Evolutionary conservation across 495 filamentous ascomycete species (phyloP), one percentile per base, ranked within the genome.

Genomic region (Neurospora sp.): DNA sequence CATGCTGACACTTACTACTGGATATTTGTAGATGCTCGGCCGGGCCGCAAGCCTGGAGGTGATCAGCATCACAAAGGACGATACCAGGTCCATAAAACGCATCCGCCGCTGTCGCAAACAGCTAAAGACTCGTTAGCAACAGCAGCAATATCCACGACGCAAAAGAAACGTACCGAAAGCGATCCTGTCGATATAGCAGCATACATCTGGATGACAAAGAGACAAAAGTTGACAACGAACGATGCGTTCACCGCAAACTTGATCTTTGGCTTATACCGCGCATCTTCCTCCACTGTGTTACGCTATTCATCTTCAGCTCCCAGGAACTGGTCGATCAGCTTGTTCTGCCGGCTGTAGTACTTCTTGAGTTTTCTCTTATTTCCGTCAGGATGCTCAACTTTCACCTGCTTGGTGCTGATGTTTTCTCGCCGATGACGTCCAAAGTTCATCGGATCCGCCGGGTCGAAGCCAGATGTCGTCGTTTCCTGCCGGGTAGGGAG

Each of bases 1-100:
- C 31, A 35, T 61, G 42, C 40, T 38, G 39, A 68, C 31, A 80
- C 81, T 71, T 69, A 84, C 83, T 18, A 88, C 86, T 37, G 86
- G 86, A 78, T 85, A 88, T 72, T 89, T 87, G 80, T 87, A 86
- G 40, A 88, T 77, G 74, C 85, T 88, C 39, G 86, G 84, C 35
- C 86, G 80, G 1, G 82, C 79, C 16, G 87, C 87, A 73, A 88
- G 74, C 48, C 82, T 80, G 0, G 85, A 87, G 6, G 85, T 87
- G 73, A 85, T 78, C 37, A 87, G 80, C 84, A 88, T 88, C 73
- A 87, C 85, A 73, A 85, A 82, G 37, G 86, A 88, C 37, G 85
- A 87, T 8, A 88, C 85, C n/a, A 88, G 83, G 70, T 89, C 86
- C 86, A 88, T 87, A 74, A 88, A 88, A 88, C 35, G 86, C 86